Conservation (phyloP, 192 early-diverging fungal species). For the Rhizoclosmatium globosum region DNA sequence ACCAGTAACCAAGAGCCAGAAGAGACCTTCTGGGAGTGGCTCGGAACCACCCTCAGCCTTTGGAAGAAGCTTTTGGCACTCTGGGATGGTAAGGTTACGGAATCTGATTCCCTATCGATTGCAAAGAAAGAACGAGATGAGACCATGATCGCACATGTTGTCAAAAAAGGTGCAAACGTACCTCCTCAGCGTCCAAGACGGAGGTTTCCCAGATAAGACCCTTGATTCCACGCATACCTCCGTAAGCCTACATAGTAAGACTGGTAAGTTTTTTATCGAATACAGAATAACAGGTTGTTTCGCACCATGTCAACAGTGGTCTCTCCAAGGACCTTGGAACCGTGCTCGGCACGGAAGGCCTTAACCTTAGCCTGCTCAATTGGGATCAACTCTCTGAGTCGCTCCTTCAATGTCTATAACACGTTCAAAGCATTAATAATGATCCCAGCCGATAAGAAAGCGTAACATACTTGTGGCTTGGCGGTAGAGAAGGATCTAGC, state of each 20-base stretch:
- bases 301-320: slow-evolving; percentile 96
- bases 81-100: slow-evolving; percentile 95
- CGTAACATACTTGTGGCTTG: slow-evolving; percentile 32
- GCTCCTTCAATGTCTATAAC: slow-evolving; percentile 87
- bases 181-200: slow-evolving; percentile 94
- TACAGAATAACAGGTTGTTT: no score
- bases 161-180: slow-evolving; percentile 33
- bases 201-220: slow-evolving; percentile 98
- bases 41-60: slow-evolving; percentile 86
- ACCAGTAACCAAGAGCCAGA: slow-evolving; percentile 98
- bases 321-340: slow-evolving; percentile 88
- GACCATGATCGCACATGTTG: no score
- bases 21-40: slow-evolving; percentile 97
- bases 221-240: slow-evolving; percentile 99
- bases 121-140: no score
- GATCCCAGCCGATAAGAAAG: not conserved
- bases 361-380: slow-evolving; percentile 96
- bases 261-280: not conserved
- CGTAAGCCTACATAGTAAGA: slow-evolving; percentile 69
- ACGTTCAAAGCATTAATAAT: slow-evolving; percentile 1
- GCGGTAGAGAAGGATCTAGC: slow-evolving; percentile 36
- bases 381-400: slow-evolving; percentile 92
- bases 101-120: slow-evolving; percentile 88
- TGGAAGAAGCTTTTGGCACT: slow-evolving; percentile 93
- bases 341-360: slow-evolving; percentile 90